Evolutionary conservation across 2,329 filamentous ascomycete genomes (phyloP), one percentile per base, ranked within the genome.

Genomic region (Exophiala lecanii-corni): DNA sequence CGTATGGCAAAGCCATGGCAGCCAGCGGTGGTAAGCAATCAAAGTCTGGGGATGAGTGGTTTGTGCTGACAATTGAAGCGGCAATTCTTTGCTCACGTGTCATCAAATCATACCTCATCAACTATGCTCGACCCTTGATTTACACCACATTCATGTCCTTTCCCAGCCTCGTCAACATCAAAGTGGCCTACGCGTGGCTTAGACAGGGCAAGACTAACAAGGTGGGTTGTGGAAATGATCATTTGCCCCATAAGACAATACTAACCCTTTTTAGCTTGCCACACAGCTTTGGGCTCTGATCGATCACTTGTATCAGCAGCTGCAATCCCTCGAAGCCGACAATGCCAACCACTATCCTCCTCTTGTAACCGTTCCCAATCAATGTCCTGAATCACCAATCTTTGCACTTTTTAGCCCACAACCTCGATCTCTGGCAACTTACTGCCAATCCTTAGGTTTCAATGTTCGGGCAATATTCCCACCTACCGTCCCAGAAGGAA

Each of bases 121-220:
- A 89, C 57, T 88, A 88, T 56, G 82, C 84, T 1, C 76, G 83
- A n/a, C 80, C 76, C 2, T 64, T 88, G 31, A 86, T 88, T 41
- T 89, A 86, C 60, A 86, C 83, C 0, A 87, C 83, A 0, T 81
- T 82, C 20, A 73, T 85, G 64, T 73, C 78, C 0, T 78, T 78
- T 30, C 76, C 81, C 0, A 71, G 74, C 2, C 68, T 85, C 1
- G 75, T 75, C 0, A 73, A 74, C 10, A 80, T 85, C 39, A 66
- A 71, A 31, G 69, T 75, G 0, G 70, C 73, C 0, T 84, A 82
- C 55, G 68, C 72, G 5, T 71, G 80, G 21, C 64, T 86, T n/a
- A 59, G 57, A 6, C 59, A 63, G 2, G 77, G 76, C 0, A 58
- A 65, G 21, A 77, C 74, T 0, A 66, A 71, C 41, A 45, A 58